Evolutionary conservation across 805 yeast genomes (phyloP), one percentile per base, ranked within the genome.

Genomic region (Saccharomycopsis sp.): DNA sequence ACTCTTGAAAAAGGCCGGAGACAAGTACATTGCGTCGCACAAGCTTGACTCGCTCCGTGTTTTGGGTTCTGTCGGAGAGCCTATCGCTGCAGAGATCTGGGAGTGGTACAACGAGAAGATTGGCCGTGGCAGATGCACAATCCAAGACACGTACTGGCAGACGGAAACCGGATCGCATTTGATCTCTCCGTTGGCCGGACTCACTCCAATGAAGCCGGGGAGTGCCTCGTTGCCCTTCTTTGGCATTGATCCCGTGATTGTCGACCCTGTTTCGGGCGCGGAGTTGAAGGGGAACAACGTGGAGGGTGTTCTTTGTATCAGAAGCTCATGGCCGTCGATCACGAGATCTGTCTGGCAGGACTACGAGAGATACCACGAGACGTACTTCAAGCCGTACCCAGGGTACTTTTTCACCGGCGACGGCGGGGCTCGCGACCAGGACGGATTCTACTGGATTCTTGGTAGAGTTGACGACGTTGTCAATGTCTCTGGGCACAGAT

Each of bases 381-480:
- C 94, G n/a, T 88, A 88, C 72, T 73, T 87, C 70, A 85, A 84
- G 67, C 97, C 97, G 55, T 94, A 92, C 76, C 89, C 92, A 60
- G 95, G 96, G 59, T 83, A 81, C 75, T 94, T 91, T 77, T 94
- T 94, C 79, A 88, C 97, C 12, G 99, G 99, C 67, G 99, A 92
- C 71, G 98, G 98, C 75, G 98, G 97, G 56, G 98, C 95, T 50
- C 84, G 97, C 71, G 99, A 94, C 72, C 82, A 82, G 62, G 98
- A 94, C 69, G 98, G 98, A 54, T 94, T 85, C 79, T 89, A 84
- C 77, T 94, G 98, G 97, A 92, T 94, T 71, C 82, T 92, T 73
- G 99, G 99, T 68, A 87, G 99, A 74, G 97, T 94, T 63, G 98
- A 94, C 72, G 99, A 94, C 68, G 98, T 94, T 60, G 99, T 92